Evolutionary conservation across 2,329 filamentous ascomycete species (phyloP).

Genomic region (Biscogniauxia mediterranea): DNA sequence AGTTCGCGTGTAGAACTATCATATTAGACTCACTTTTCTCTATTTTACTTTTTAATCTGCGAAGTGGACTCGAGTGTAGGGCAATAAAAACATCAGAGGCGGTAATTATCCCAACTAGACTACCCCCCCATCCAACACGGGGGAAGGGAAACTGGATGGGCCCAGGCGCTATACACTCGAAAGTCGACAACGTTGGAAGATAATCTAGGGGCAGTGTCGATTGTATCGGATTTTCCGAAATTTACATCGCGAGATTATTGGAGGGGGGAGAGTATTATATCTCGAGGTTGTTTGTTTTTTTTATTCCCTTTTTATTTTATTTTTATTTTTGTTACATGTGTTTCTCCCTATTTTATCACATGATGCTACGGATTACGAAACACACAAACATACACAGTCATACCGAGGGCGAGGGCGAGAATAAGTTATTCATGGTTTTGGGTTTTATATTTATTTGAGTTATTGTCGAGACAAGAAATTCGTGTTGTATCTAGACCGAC

Average conservation of each 20-base stretch:
- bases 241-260: not conserved
- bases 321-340: not conserved
- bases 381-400: not conserved
- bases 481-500: not conserved
- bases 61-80: not conserved
- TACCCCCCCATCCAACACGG: not conserved
- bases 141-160: not conserved
- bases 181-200: not conserved
- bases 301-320: not conserved
- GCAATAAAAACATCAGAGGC: not conserved
- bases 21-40: not conserved
- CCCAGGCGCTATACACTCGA: not conserved
- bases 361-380: not conserved
- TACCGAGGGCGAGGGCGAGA: not conserved
- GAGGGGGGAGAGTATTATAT: not conserved
- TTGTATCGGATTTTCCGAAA: not conserved
- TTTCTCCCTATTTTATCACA: not conserved
- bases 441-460: not conserved
- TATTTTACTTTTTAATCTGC: not conserved
- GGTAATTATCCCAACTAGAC: not conserved
- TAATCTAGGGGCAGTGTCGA: not conserved
- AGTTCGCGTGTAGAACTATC: not conserved
- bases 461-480: not conserved
- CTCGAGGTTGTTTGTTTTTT: not conserved
- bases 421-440: no score